Conservation (phyloP, 805 yeast genomes). For the Ogataea salicorniae region DNA sequence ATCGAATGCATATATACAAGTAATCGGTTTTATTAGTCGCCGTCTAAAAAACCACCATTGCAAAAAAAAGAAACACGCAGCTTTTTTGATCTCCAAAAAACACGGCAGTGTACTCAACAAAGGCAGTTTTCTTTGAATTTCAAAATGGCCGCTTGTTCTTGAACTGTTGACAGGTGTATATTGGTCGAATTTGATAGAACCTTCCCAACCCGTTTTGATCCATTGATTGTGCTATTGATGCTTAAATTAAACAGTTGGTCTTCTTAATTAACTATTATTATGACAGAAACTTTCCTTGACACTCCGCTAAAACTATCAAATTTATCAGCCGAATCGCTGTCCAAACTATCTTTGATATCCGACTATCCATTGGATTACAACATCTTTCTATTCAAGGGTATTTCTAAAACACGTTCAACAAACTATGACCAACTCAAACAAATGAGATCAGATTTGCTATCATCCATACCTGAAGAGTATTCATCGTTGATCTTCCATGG, state of each 20-base stretch:
- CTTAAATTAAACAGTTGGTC: neutral
- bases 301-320: slow-evolving; percentile 3
- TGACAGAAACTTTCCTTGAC: slow-evolving; percentile 9
- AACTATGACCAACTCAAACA: slow-evolving; percentile 17
- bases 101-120: too few relatives aligned
- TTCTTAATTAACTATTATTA: neutral
- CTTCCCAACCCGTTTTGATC: neutral
- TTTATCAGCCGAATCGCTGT: slow-evolving; percentile 10
- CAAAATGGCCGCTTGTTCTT: too few relatives aligned
- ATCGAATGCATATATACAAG: too few relatives aligned
- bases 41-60: too few relatives aligned
- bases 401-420: slow-evolving; percentile 18
- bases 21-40: too few relatives aligned
- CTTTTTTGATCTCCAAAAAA: too few relatives aligned
- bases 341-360: slow-evolving; percentile 24
- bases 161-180: neutral
- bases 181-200: neutral
- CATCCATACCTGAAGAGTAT: slow-evolving; percentile 23
- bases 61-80: too few relatives aligned
- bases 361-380: slow-evolving; percentile 36
- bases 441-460: slow-evolving; percentile 19
- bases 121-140: too few relatives aligned
- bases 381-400: slow-evolving; percentile 32
- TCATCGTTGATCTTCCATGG: slow-evolving; percentile 20
- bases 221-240: neutral